Evolutionary conservation across 1,284 basidiomycete genomes (phyloP).

Genomic region (Amylostereum chailletii): DNA sequence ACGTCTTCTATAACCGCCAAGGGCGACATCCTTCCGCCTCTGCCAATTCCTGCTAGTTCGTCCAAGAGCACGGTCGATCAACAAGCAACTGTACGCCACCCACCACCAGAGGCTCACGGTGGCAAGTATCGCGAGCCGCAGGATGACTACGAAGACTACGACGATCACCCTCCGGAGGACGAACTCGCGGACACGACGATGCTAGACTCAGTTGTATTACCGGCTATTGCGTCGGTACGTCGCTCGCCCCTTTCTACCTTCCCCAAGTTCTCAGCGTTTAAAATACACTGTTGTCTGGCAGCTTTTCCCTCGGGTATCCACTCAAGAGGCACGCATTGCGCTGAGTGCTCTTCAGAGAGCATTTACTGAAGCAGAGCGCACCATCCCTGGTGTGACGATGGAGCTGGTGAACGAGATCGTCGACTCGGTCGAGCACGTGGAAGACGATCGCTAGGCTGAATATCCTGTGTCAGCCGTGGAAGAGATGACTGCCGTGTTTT

Average conservation of each 20-base stretch:
- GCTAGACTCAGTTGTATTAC: constrained; percentile 90
- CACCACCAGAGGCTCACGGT: constrained; percentile 22
- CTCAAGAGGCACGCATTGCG: constrained; percentile 78
- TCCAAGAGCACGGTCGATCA: constrained; percentile 39
- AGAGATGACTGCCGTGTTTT: no score
- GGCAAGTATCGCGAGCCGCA: constrained; percentile 30
- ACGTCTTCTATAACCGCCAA: constrained; percentile 39
- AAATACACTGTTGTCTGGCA: constrained; percentile 23
- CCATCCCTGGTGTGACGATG: constrained; percentile 77
- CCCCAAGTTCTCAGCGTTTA: constrained; percentile 1
- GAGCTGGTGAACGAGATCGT: constrained; percentile 83
- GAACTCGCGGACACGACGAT: constrained; percentile 82
- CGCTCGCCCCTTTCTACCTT: constrained; percentile 2
- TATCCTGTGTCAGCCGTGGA: no score
- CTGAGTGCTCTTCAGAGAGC: constrained; percentile 80
- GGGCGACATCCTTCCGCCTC: constrained; percentile 46
- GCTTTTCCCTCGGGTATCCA: constrained; percentile 84
- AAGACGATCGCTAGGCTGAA: constrained; percentile 38
- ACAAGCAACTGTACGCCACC: constrained; percentile 59
- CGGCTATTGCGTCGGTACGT: constrained; percentile 85
- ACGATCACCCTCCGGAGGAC: constrained; percentile 39
- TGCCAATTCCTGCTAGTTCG: constrained; percentile 35
- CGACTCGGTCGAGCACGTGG: constrained; percentile 85
- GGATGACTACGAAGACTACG: constrained; percentile 54
- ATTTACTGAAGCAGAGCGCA: constrained; percentile 86